Conservation (phyloP, 345 rosid species). For the Erodium maritimum region DNA sequence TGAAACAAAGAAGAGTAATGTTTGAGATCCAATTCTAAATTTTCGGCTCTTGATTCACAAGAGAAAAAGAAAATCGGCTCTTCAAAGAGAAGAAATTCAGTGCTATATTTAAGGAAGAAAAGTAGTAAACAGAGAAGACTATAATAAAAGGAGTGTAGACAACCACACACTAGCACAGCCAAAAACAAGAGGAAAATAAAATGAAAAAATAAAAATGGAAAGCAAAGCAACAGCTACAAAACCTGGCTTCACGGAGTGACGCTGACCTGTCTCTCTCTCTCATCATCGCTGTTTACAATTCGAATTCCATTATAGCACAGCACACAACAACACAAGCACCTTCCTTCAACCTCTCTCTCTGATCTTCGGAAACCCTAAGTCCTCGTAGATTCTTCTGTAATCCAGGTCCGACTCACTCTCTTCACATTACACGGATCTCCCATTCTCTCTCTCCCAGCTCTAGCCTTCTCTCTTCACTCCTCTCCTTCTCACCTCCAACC, state of each 20-base stretch:
- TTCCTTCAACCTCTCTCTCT: neutral
- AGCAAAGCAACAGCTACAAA: neutral
- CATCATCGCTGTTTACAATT: neutral
- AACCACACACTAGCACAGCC: neutral
- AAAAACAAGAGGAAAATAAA: too few species aligned
- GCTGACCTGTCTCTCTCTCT: neutral
- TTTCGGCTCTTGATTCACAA: too few species aligned
- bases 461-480: too few species aligned
- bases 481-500: too few species aligned
- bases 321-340: too few species aligned
- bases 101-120: neutral
- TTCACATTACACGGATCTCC: neutral
- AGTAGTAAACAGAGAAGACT: neutral
- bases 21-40: too few species aligned
- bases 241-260: neutral
- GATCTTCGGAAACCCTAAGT: neutral
- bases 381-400: too few species aligned
- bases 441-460: neutral
- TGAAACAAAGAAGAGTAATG: too few species aligned
- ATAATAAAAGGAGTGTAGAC: neutral
- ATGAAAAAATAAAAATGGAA: neutral
- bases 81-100: too few species aligned
- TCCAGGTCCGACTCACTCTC: neutral
- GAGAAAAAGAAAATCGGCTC: too few species aligned
- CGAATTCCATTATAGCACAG: neutral